Percentiles rank a stretch among this genome's conserved stretches.
Conservation (phyloP, 169 alveolate genomes). For the Plasmodium blacklocki region DNA sequence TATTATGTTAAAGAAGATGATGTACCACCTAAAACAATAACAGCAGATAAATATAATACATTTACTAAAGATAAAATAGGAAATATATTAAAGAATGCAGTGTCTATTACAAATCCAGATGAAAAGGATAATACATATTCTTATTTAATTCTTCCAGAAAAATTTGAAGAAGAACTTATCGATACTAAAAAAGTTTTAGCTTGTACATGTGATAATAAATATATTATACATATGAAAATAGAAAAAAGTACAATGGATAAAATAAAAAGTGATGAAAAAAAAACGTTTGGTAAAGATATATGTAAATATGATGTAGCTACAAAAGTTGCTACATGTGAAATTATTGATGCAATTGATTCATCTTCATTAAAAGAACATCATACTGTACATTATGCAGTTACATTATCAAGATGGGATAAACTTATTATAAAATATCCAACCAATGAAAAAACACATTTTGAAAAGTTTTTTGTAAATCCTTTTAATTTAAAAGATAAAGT, state of each 20-base stretch:
- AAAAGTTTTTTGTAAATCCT: conserved; percentile 18
- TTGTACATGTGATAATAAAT: conserved; percentile 43
- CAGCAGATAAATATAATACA: background rate
- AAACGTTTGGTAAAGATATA: background rate
- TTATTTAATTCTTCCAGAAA: conserved; percentile 36
- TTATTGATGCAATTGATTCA: conserved; percentile 20
- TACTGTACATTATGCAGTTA: background rate
- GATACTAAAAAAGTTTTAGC: background rate
- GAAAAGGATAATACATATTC: conserved; percentile 35
- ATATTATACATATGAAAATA: conserved; percentile 26
- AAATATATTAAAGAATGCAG: conserved; percentile 13
- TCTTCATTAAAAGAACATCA: background rate
- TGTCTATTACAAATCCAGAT: conserved; percentile 10
- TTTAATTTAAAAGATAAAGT: conserved; percentile 56
- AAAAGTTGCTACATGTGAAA: conserved; percentile 19
- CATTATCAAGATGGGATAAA: conserved; percentile 42
- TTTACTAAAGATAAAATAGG: conserved; percentile 7
- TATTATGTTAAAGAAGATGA: conserved; percentile 11
- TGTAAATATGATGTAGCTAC: conserved; percentile 31
- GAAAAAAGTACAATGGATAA: background rate
- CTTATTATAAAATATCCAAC: conserved; percentile 53
- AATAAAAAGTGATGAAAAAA: conserved; percentile 1
- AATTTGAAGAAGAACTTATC: background rate
- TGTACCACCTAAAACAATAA: background rate
- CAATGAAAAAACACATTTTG: conserved; percentile 21